phyloP scores from a whole-genome alignment of 192 early-diverging fungal species.

The Dissophora globulifera region DNA sequence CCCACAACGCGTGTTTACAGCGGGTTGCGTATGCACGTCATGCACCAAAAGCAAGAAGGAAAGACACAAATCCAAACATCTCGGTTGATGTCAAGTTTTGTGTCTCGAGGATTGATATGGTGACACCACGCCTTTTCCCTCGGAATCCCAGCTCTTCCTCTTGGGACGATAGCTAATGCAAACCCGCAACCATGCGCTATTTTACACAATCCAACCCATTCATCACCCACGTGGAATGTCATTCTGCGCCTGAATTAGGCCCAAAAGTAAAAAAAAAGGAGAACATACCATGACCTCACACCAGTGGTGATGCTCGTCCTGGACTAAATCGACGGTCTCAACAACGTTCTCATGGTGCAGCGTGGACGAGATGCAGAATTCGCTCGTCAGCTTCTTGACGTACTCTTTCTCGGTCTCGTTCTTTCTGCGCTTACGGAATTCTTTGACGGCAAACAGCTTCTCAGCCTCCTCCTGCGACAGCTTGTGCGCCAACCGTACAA shows the following conservation, averaged over 20 bases:
- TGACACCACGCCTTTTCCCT: too few relatives aligned
- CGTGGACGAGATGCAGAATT: slow-evolving; percentile 95
- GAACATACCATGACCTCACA: slow-evolving; percentile 79
- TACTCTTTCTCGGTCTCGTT: slow-evolving; percentile 93
- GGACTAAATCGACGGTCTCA: slow-evolving; percentile 92
- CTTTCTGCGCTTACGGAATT: slow-evolving; percentile 88
- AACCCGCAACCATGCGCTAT: background rate
- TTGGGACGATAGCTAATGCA: background rate
- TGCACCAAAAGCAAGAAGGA: too few relatives aligned
- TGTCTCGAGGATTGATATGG: too few relatives aligned
- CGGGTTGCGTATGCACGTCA: too few relatives aligned
- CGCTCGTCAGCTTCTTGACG: slow-evolving; percentile 92
- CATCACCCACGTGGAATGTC: background rate
- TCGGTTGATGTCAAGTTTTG: too few relatives aligned
- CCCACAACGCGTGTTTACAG: too few relatives aligned
- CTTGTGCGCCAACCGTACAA: slow-evolving; percentile 89
- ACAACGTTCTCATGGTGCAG: slow-evolving; percentile 93
- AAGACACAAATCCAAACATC: too few relatives aligned
- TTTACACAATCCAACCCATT: background rate
- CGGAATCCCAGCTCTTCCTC: too few relatives aligned
- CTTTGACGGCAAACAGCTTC: slow-evolving; percentile 90
- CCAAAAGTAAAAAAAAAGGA: slow-evolving; percentile 4
- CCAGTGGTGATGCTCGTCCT: slow-evolving; percentile 86
- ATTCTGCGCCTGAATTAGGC: too few relatives aligned
- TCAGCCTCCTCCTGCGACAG: slow-evolving; percentile 69